A percentile compares a stretch with the other conserved stretches of the same genome.
phyloP scores from a whole-genome alignment of 306 rosid genomes.

The Lablab purpureus region DNA sequence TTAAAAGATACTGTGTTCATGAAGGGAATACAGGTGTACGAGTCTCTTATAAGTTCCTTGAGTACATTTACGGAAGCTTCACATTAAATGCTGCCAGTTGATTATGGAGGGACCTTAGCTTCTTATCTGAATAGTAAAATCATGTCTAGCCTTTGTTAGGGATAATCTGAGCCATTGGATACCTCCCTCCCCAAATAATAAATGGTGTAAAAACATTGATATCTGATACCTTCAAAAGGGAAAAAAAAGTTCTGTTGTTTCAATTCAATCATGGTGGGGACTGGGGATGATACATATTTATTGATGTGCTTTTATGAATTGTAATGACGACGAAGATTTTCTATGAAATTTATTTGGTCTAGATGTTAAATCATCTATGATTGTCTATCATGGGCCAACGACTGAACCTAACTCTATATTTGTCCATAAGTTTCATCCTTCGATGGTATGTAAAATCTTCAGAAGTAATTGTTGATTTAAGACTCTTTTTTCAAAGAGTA shows the following conservation, averaged over 20 bases:
- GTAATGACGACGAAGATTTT: not conserved
- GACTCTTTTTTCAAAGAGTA: too few relatives aligned
- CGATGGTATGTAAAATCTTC: not conserved
- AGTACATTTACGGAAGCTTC: slow-evolving; percentile 62
- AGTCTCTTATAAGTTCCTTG: slow-evolving; percentile 81
- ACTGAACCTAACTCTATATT: not conserved
- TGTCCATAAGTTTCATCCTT: not conserved
- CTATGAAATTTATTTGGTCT: not conserved
- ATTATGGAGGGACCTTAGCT: slow-evolving; percentile 3
- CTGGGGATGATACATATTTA: not conserved
- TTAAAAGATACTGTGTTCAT: slow-evolving; percentile 73
- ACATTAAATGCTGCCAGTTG: slow-evolving; percentile 38
- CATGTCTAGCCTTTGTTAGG: not conserved
- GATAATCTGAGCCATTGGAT: not conserved
- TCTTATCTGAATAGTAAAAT: not conserved
- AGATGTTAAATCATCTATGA: not conserved
- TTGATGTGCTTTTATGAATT: not conserved
- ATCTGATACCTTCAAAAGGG: not conserved
- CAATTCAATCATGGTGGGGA: not conserved
- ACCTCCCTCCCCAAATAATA: not conserved
- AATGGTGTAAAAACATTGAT: not conserved
- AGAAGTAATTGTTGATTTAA: too few relatives aligned
- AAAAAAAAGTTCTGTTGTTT: not conserved
- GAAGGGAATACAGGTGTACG: slow-evolving; percentile 85
- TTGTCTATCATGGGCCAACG: not conserved